Base-by-base conservation (phyloP, 1,284 basidiomycete genomes). In the Xerocomus nothofagi region DNA sequence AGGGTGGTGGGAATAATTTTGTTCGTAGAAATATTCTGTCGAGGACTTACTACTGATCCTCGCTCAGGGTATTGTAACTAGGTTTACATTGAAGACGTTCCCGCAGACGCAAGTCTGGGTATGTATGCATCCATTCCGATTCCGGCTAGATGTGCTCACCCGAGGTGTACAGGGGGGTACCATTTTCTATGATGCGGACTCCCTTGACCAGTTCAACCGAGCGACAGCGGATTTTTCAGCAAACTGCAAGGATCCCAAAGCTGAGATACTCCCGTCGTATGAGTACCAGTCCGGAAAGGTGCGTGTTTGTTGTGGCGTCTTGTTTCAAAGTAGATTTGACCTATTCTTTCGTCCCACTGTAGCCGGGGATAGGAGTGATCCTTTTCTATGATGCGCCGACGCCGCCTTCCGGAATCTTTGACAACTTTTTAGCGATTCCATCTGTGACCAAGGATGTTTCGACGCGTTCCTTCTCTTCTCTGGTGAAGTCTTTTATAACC, bases 21-120 rank as follows among this genome's bases (percentile, higher is more conserved):
- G 80, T 80, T 49, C 53, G 76, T 68, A 9, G 18, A 31, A 36
- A n/a, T 31, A 1, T 3, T 32, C 10, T 27, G 26, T 11, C 9
- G 11, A 3, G 10, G 26, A 11, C 26, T 2, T 11, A 3, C 11
- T 27, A 11, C 10, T 27, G 26, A 27, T 27, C 26, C 10, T 27
- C 26, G 11, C 6, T 11, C 26, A 82, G 80, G 81, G 80, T 3
- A 78, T 83, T 36, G 79, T 83, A 8, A 83, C 81, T 2, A 72
- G 72, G 44, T 79, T 82, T 57, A 79, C 78, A 24, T 24, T 24
- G 23, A 24, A 75, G 54, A 73, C 79, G 0, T 74, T 73, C 60
- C 75, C 79, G 8, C 80, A 83, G 63, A 71, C 68, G 0, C 57
- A 77, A 54, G 76, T 84, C 42, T 86, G 82, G 82, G 82, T 83